Evolutionary conservation across 805 yeast genomes (phyloP).

Genomic region (Metschnikowia proteae): DNA sequence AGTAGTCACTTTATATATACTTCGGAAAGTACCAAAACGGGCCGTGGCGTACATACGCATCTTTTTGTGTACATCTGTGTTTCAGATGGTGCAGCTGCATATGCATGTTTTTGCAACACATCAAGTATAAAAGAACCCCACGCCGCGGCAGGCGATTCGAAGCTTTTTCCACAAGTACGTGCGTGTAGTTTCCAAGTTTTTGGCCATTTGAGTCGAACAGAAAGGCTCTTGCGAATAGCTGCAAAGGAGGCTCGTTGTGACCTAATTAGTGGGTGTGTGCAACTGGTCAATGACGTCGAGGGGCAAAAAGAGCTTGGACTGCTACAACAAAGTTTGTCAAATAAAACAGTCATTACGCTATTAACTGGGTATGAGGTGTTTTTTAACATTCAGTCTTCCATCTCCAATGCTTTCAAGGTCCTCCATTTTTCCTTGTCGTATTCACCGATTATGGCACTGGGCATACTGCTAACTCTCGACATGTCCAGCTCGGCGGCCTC

Average conservation of each 20-base stretch:
- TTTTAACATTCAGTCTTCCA: slow-evolving; percentile 1
- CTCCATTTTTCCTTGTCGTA: slow-evolving; percentile 67
- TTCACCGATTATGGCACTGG: slow-evolving; percentile 58
- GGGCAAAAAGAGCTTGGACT: background rate
- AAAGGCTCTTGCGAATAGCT: no score
- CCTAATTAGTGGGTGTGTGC: no score
- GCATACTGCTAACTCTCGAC: slow-evolving; percentile 44
- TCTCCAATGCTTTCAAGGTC: slow-evolving; percentile 40
- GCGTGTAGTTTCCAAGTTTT: no score
- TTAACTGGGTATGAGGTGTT: background rate
- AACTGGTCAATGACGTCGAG: no score
- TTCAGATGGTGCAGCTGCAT: background rate
- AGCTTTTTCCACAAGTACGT: no score
- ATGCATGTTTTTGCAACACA: slow-evolving; percentile 1
- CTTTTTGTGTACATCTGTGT: background rate
- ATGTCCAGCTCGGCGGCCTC: slow-evolving; percentile 33
- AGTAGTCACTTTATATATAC: background rate
- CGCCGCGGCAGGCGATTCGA: no score
- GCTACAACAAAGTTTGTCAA: background rate
- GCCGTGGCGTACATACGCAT: background rate
- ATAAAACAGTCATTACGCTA: background rate
- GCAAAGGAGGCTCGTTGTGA: no score
- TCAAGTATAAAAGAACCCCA: background rate
- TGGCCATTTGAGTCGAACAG: no score
- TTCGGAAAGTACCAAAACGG: background rate